Percentiles rank a stretch among this genome's conserved stretches.
Conservation (phyloP, 1,284 basidiomycete genomes). For the Meira miltonrushii region DNA sequence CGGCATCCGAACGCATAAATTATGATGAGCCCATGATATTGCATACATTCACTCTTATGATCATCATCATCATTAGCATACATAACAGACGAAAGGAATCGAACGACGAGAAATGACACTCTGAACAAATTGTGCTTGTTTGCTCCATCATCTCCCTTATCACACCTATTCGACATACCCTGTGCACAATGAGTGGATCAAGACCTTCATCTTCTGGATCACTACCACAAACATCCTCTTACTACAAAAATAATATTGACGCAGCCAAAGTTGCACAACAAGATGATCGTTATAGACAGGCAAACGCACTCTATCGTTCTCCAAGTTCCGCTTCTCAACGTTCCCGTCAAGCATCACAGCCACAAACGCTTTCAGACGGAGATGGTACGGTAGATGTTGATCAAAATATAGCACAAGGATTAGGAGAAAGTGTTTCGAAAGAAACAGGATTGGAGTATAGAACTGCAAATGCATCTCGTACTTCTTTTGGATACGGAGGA, state of each 20-base stretch:
- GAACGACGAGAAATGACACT: too few relatives aligned
- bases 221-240: slow-evolving; percentile 8
- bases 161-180: too few relatives aligned
- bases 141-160: too few relatives aligned
- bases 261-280: not conserved
- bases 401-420: slow-evolving; percentile 23
- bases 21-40: too few relatives aligned
- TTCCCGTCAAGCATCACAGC: not conserved
- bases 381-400: slow-evolving; percentile 16
- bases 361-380: not conserved
- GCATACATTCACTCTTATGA: too few relatives aligned
- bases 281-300: slow-evolving; percentile 3
- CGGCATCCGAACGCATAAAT: too few relatives aligned
- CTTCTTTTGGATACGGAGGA: not conserved
- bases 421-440: slow-evolving; percentile 4
- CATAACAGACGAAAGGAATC: too few relatives aligned
- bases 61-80: too few relatives aligned
- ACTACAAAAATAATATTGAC: slow-evolving; percentile 9
- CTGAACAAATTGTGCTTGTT: too few relatives aligned
- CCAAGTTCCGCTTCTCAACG: slow-evolving; percentile 1
- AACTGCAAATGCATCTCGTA: not conserved
- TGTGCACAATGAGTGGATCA: too few relatives aligned
- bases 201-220: not conserved
- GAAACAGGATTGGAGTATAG: not conserved
- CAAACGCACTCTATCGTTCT: not conserved